A percentile compares a stretch with the other conserved stretches of the same genome.
phyloP scores from a whole-genome alignment of 2,329 filamentous ascomycete genomes.

The Apiospora phragmitis region DNA sequence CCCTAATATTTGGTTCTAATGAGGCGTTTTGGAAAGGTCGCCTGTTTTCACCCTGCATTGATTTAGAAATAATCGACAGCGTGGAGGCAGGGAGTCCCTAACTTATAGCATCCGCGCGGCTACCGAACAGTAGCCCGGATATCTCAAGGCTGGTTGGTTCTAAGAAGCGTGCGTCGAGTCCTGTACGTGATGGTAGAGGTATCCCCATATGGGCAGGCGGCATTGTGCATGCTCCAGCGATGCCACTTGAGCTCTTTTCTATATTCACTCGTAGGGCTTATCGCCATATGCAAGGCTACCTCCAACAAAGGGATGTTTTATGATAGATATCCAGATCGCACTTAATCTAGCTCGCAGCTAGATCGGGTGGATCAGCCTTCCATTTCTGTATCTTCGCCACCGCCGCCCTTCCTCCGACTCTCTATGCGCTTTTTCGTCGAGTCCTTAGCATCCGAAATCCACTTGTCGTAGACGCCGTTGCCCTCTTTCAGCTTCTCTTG shows the following conservation, averaged over 20 bases:
- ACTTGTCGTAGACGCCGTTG: slow-evolving; percentile 66
- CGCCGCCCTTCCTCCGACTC: slow-evolving; percentile 36
- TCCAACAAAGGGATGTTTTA: background rate
- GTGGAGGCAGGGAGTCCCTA: background rate
- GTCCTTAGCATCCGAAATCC: slow-evolving; percentile 68
- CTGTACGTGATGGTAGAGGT: background rate
- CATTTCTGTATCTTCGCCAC: slow-evolving; percentile 45
- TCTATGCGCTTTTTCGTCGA: slow-evolving; percentile 49
- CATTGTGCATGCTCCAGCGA: background rate
- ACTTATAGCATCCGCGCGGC: background rate
- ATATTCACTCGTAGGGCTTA: background rate
- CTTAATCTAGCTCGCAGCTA: background rate
- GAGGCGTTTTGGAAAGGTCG: background rate
- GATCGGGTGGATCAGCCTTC: slow-evolving; percentile 21
- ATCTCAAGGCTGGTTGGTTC: background rate
- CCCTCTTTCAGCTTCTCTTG: slow-evolving; percentile 68
- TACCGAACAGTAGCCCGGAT: background rate
- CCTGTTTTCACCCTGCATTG: background rate
- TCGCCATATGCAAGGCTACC: background rate
- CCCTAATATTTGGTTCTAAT: no score
- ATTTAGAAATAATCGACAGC: background rate
- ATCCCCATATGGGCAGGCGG: background rate
- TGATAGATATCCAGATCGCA: background rate
- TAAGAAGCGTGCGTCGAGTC: background rate
- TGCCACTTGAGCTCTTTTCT: background rate